Percentiles rank a stretch among this genome's conserved stretches.
These are phyloP conservation scores for Citrus maxima DNA, from an alignment of 345 rosid genomes.

Conservation along the genomic window DNA sequence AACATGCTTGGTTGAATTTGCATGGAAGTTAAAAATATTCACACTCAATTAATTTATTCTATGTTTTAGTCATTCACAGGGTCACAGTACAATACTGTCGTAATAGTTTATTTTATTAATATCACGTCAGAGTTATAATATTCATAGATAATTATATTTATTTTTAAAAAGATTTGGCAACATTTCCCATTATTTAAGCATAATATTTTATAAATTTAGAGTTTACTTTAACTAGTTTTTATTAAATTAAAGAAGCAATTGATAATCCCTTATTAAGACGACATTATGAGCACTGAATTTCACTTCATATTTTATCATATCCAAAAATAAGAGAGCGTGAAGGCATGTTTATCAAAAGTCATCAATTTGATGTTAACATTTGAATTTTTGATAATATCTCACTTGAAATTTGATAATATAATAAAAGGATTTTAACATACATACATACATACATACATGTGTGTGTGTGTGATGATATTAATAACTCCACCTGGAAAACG, in stretches of 20 bases:
- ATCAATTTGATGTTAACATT: neutral
- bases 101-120: no score
- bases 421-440: neutral
- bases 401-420: neutral
- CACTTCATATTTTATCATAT: neutral
- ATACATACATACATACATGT: no score
- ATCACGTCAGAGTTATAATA: no score
- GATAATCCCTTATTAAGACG: no score
- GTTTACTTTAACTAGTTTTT: neutral
- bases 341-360: neutral
- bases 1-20: neutral
- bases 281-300: neutral
- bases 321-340: neutral
- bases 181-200: neutral
- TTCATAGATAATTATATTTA: no score
- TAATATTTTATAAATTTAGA: no score
- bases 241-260: no score
- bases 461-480: no score
- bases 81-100: neutral
- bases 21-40: no score
- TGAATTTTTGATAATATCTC: neutral
- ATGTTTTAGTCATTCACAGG: neutral
- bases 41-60: no score
- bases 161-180: neutral
- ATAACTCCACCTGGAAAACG: no score